Base-by-base conservation (phyloP, 176 grass and related monocot genomes). In the Triticum urartu region DNA sequence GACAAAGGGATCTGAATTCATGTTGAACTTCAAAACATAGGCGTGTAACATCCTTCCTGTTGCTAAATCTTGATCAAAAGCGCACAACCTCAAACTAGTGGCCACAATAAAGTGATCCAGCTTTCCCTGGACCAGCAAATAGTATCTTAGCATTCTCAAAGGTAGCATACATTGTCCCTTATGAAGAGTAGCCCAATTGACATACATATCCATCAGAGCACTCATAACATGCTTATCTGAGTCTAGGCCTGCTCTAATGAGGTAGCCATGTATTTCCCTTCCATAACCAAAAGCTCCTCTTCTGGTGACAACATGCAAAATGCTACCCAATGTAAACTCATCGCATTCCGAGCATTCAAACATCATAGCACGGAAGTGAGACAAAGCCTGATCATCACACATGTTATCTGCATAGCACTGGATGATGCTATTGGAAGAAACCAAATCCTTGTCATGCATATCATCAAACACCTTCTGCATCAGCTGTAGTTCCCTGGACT, bases 351-450 rank as follows among this genome's bases (percentile, higher is more conserved):
- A 22, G 24, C 34, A 64, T 60, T 92, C 73, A 70, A 34, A 83
- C 81, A 90, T 92, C 79, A 94, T 79, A 52, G 33, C 60, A 47
- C 86, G 78, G 72, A 94, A 94, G 78, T 88, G 79, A 48, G 35
- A 60, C 18, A 90, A 82, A 64, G 87, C 90, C 65, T 92, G 82
- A 26, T 83, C 22, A 32, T 86, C 58, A 56, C 42, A 33, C 69
- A 72, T 11, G 61, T 94, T 92, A 65, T 90, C 59, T 24, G 88
- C 73, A 20, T 77, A 95, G 56, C 85, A 86, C 67, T 85, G 85
- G 63, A 95, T 95, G 68, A 86, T 48, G 66, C 82, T 90, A 83
- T 95, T 95, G 90, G 90, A 95, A 77, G 88, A 92, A 86, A 95
- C 87, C 87, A 95, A 63, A 79, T 86, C 80, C 66, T 80, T 95